Evolutionary conservation across 805 yeast species (phyloP), one percentile per base, ranked within the genome.

Genomic region (Metschnikowia lochheadii): DNA sequence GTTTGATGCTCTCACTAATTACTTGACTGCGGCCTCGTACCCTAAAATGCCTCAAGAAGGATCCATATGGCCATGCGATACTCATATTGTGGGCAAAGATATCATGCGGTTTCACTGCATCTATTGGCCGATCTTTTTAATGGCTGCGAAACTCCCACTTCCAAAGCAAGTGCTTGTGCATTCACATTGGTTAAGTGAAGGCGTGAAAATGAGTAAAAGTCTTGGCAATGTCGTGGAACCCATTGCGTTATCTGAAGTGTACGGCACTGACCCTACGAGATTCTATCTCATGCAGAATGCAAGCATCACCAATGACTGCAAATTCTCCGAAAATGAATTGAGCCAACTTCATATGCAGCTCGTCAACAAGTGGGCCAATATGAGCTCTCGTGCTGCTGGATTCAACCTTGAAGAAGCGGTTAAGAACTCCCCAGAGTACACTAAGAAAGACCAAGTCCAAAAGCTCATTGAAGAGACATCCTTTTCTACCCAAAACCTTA

Each of bases 171-270:
- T 94, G 3, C 76, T 90, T 5, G 96, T 94, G 2, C 99, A 94
- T 70, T 85, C 95, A 5, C 99, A 94, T 66, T 94, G 98, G 98
- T 73, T 91, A 20, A 80, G 86, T 66, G 85, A 83, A 33, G 98
- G 98, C 0, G 72, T 82, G 40, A 94, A 94, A 63, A 94, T 94
- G 99, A 87, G 96, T 46, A 94, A 94, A 61, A 85, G 95, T 50
- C 70, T 83, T 49, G 97, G 97, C 0, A 94, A 94, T 63, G 97
- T 92, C 8, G 95, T 92, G 5, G 97, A 94, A 61, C 99, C 99
- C 0, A 63, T 87, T 17, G 79, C 71, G n/a, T 75, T 85, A 31
- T 72, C 81, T 3, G 73, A 79, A 0, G 65, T 74, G 39, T 88
- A 86, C 59, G 96, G 90, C 0, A 65, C 76, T n/a, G 94, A 87